Percentiles rank a stretch among this genome's conserved stretches.
Evolutionary conservation across 2,329 filamentous ascomycete species (phyloP).

Genomic region (Ophiostoma fasciatum): DNA sequence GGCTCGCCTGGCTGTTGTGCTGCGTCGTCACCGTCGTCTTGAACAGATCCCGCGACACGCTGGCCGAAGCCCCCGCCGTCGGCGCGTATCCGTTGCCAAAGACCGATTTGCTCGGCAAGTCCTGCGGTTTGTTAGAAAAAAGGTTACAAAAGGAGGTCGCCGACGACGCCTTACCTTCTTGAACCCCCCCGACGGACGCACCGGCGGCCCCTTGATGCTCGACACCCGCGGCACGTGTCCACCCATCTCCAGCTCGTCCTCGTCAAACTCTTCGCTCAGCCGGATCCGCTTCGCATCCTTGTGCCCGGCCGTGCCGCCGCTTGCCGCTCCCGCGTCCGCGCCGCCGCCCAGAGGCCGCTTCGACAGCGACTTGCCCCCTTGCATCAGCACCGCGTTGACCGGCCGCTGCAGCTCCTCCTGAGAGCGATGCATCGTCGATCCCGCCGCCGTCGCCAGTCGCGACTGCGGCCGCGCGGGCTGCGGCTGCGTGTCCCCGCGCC

Average conservation of each 20-base stretch:
- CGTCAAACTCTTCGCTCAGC: constrained; percentile 57
- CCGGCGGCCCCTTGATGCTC: constrained; percentile 64
- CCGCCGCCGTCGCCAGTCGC: constrained; percentile 40
- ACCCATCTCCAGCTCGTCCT: constrained; percentile 36
- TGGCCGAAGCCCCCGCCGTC: constrained; percentile 42
- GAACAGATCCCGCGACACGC: constrained; percentile 42
- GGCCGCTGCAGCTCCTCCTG: constrained; percentile 47
- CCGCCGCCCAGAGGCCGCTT: constrained; percentile 53
- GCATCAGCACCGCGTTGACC: constrained; percentile 42
- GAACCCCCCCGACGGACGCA: constrained; percentile 58
- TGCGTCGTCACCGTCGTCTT: constrained; percentile 52
- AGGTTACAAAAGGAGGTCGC: not conserved
- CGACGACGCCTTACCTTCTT: constrained; percentile 44
- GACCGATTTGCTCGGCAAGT: constrained; percentile 42
- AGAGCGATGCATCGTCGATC: constrained; percentile 32
- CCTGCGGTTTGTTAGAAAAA: constrained; percentile 24
- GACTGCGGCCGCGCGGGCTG: constrained; percentile 33
- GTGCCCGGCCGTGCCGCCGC: constrained; percentile 17
- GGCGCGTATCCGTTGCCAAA: constrained; percentile 47
- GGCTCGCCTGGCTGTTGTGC: constrained; percentile 48
- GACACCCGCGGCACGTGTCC: constrained; percentile 41
- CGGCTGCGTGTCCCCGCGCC: constrained; percentile 18
- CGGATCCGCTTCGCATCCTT: constrained; percentile 68
- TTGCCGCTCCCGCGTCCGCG: constrained; percentile 1
- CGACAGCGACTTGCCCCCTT: constrained; percentile 53